phyloP scores from a whole-genome alignment of 805 yeast species.

The Yarrowia osloensis region DNA sequence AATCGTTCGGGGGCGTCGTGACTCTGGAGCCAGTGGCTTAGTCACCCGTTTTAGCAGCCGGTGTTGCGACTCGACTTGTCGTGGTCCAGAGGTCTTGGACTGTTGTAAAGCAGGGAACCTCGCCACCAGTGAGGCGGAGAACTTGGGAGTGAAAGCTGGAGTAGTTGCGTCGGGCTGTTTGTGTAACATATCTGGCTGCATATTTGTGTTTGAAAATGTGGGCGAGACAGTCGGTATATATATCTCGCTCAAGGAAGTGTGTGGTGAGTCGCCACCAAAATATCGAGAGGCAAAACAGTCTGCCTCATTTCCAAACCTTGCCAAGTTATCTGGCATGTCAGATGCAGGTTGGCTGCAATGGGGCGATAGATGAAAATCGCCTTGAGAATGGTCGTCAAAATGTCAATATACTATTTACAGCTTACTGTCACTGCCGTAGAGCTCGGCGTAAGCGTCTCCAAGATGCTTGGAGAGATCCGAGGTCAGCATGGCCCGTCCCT shows the following conservation, averaged over 20 bases:
- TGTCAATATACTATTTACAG: neutral
- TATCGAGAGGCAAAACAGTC: too few species aligned
- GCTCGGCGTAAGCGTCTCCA: conserved; percentile 58
- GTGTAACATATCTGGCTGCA: neutral
- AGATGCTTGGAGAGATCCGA: conserved; percentile 73
- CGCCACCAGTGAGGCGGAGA: conserved; percentile 11
- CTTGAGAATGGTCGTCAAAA: too few species aligned
- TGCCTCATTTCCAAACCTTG: neutral
- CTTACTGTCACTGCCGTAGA: conserved; percentile 41
- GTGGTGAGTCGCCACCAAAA: neutral
- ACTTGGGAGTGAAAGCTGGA: conserved; percentile 3
- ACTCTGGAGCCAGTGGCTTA: neutral
- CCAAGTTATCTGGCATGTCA: neutral
- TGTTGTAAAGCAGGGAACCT: conserved; percentile 4
- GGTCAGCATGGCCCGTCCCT: conserved; percentile 82
- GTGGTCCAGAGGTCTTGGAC: neutral
- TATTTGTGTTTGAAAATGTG: neutral
- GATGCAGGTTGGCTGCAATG: neutral
- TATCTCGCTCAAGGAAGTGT: neutral
- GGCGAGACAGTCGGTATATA: neutral
- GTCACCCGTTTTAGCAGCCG: neutral
- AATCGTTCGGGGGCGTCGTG: neutral
- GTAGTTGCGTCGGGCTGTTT: neutral
- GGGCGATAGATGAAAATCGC: too few species aligned
- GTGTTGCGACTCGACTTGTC: neutral